Conservation (phyloP, 129 eudicot species). For the Smallanthus sonchifolius region DNA sequence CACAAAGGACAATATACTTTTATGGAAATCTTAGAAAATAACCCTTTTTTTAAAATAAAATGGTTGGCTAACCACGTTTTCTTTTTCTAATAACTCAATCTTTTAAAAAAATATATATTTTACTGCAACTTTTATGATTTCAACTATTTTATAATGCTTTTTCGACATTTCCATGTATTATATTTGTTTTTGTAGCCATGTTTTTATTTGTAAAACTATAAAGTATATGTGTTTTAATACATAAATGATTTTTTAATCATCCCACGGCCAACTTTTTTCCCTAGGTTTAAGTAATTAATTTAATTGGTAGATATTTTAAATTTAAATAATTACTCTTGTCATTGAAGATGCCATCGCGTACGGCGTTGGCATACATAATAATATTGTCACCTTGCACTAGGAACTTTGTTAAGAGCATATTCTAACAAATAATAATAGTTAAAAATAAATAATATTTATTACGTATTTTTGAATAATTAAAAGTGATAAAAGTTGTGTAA, state of each 20-base stretch:
- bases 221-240: not conserved
- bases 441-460: not conserved
- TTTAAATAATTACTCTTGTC: conserved; percentile 3
- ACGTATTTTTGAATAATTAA: not conserved
- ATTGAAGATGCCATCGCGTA: conserved; percentile 18
- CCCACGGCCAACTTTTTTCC: not conserved
- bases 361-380: conserved; percentile 21
- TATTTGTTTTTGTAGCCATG: not conserved
- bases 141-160: not conserved
- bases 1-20: conserved; percentile 5
- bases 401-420: conserved; percentile 22
- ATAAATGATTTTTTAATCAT: not conserved
- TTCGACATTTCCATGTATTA: not conserved
- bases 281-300: not conserved
- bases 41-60: not conserved
- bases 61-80: conserved; percentile 14
- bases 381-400: conserved; percentile 21
- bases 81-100: not conserved
- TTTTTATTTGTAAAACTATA: not conserved
- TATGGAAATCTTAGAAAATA: not conserved
- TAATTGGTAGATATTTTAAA: not conserved
- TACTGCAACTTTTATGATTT: not conserved
- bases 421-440: not conserved
- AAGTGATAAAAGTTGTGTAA: not conserved
- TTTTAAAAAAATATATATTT: not conserved